Evolutionary conservation across 2,329 filamentous ascomycete species (phyloP).

Genomic region (Pyricularia pennisetigena): DNA sequence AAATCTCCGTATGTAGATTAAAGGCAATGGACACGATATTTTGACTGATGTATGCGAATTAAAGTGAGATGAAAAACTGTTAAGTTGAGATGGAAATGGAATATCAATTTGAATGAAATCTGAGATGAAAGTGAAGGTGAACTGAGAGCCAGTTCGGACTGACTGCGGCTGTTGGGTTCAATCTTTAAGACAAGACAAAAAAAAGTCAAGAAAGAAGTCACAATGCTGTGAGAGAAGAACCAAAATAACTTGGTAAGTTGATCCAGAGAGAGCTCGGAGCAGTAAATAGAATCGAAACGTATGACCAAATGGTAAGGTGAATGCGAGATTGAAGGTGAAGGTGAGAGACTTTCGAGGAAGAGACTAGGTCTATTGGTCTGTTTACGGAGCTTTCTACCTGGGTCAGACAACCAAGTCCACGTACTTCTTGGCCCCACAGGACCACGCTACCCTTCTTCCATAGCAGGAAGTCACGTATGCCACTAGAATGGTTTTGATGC

Average conservation of each 20-base stretch:
- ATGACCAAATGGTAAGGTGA: background rate
- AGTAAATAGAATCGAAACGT: background rate
- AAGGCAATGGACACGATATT: background rate
- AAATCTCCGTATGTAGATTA: background rate
- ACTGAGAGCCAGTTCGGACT: background rate
- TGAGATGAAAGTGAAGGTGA: background rate
- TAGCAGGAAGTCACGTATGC: background rate
- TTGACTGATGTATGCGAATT: background rate
- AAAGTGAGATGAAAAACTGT: background rate
- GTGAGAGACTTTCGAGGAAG: background rate
- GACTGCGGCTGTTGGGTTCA: background rate
- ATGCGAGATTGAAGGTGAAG: background rate
- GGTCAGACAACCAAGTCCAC: background rate
- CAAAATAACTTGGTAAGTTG: background rate
- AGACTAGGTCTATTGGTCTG: background rate
- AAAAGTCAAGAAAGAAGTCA: background rate
- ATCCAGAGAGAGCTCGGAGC: background rate
- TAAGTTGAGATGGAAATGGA: background rate
- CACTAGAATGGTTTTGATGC: background rate
- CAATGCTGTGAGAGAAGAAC: background rate
- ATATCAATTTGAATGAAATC: background rate
- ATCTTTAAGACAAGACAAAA: background rate
- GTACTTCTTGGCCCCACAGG: background rate
- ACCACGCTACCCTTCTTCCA: background rate
- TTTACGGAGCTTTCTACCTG: background rate